A percentile compares a stretch with the other conserved stretches of the same genome.
These are phyloP conservation scores for Paramecium sonneborni DNA, from an alignment of 73 alveolate species.

Conservation along the genomic window DNA sequence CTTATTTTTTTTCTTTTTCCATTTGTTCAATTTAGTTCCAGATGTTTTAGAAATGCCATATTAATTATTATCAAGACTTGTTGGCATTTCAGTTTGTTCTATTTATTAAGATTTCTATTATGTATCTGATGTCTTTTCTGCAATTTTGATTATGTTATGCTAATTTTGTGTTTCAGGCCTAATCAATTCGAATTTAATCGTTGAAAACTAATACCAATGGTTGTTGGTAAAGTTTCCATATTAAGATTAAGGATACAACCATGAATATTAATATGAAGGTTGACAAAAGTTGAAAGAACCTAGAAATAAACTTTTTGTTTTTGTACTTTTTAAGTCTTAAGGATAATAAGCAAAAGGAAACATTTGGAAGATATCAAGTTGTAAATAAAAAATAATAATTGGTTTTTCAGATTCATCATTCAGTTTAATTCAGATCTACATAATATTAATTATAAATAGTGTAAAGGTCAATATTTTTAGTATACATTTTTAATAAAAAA, in stretches of 20 bases:
- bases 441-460: neutral
- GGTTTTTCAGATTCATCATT: neutral
- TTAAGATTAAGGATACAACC: neutral
- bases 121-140: neutral
- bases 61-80: neutral
- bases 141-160: neutral
- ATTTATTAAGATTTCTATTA: neutral
- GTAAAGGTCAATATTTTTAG: neutral
- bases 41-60: neutral
- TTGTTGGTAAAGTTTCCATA: neutral
- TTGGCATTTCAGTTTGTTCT: neutral
- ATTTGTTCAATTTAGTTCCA: neutral
- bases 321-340: neutral
- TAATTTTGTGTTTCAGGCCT: neutral
- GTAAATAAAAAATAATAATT: neutral
- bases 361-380: neutral
- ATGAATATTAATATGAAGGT: neutral
- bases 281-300: constrained; percentile 1
- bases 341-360: neutral
- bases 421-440: neutral
- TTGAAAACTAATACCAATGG: neutral
- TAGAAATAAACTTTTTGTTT: neutral
- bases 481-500: neutral
- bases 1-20: neutral
- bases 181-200: neutral